These are phyloP conservation scores for Rhodotorula sphaerocarpa DNA, from an alignment of 768 basidiomycete species.

Conservation along the genomic window DNA sequence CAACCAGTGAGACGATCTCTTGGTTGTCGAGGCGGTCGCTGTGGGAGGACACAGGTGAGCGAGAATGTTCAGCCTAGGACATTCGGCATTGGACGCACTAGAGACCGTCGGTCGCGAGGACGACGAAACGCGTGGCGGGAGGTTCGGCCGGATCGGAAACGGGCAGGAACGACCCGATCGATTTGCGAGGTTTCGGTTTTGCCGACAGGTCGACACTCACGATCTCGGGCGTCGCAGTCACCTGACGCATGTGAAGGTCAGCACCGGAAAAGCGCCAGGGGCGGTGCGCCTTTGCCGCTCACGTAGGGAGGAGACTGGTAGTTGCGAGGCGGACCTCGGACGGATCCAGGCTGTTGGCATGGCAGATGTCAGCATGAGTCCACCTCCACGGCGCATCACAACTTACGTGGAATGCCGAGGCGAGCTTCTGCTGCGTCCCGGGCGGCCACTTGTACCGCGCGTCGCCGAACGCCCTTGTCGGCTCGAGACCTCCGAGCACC, in stretches of 20 bases:
- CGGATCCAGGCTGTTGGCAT: slow-evolving; percentile 12
- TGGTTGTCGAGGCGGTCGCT: slow-evolving; percentile 58
- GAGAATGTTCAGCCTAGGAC: background rate
- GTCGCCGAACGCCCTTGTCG: slow-evolving; percentile 66
- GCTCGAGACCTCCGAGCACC: slow-evolving; percentile 78
- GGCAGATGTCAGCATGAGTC: background rate
- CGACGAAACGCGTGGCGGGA: slow-evolving; percentile 59
- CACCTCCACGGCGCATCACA: too few species aligned
- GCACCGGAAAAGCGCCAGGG: too few species aligned
- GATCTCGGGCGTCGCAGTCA: slow-evolving; percentile 61
- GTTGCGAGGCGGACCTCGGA: slow-evolving; percentile 48
- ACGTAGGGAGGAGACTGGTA: slow-evolving; percentile 92
- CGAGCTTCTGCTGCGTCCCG: slow-evolving; percentile 62
- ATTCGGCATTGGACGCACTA: slow-evolving; percentile 43
- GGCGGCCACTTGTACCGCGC: slow-evolving; percentile 66
- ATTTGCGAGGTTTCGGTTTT: slow-evolving; percentile 28
- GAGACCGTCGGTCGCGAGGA: slow-evolving; percentile 78
- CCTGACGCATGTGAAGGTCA: too few species aligned
- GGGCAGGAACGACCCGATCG: slow-evolving; percentile 36
- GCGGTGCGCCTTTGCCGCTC: too few species aligned
- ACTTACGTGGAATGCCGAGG: slow-evolving; percentile 57
- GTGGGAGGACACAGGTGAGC: background rate
- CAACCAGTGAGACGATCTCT: slow-evolving; percentile 79
- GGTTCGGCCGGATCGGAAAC: slow-evolving; percentile 15
- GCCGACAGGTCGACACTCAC: slow-evolving; percentile 54